Evolutionary conservation across 2,329 filamentous ascomycete species (phyloP).

Genomic region (Aureobasidium mangrovei): DNA sequence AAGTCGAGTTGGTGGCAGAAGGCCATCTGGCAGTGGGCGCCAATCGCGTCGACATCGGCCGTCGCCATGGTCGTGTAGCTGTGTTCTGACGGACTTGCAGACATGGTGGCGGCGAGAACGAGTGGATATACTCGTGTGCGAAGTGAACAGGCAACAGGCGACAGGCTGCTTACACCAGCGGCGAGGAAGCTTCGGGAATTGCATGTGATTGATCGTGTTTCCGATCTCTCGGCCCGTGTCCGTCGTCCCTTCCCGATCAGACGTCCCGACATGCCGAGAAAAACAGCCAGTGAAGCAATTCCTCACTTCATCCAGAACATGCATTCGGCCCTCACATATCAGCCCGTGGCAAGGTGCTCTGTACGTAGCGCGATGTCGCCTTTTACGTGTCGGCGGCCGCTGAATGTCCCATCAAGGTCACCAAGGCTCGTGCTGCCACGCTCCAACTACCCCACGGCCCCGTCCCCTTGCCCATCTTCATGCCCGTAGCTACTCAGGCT

Average conservation of each 20-base stretch:
- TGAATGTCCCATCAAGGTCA: slow-evolving; percentile 55
- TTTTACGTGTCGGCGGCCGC: neutral
- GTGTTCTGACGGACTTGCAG: slow-evolving; percentile 30
- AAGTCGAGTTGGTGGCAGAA: slow-evolving; percentile 96
- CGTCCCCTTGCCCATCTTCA: slow-evolving; percentile 87
- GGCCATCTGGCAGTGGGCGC: slow-evolving; percentile 80
- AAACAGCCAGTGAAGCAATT: no score
- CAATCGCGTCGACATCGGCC: slow-evolving; percentile 74
- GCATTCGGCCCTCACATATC: slow-evolving; percentile 62
- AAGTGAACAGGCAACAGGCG: neutral
- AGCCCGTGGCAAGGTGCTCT: slow-evolving; percentile 69
- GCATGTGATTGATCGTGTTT: neutral
- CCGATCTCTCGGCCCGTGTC: neutral
- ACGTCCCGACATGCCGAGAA: no score
- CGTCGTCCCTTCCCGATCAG: no score
- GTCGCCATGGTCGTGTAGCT: slow-evolving; percentile 66
- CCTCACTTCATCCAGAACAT: neutral
- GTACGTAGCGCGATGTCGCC: slow-evolving; percentile 43
- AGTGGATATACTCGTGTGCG: neutral
- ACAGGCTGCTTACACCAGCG: slow-evolving; percentile 5
- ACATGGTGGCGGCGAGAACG: slow-evolving; percentile 21
- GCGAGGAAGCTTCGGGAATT: slow-evolving; percentile 11
- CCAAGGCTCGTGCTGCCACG: slow-evolving; percentile 81
- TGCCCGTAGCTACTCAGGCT: slow-evolving; percentile 96
- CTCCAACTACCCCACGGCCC: slow-evolving; percentile 85